These are phyloP conservation scores for Schizosaccharomyces cryophilus DNA, from an alignment of 805 yeast genomes.

Conservation along the genomic window DNA sequence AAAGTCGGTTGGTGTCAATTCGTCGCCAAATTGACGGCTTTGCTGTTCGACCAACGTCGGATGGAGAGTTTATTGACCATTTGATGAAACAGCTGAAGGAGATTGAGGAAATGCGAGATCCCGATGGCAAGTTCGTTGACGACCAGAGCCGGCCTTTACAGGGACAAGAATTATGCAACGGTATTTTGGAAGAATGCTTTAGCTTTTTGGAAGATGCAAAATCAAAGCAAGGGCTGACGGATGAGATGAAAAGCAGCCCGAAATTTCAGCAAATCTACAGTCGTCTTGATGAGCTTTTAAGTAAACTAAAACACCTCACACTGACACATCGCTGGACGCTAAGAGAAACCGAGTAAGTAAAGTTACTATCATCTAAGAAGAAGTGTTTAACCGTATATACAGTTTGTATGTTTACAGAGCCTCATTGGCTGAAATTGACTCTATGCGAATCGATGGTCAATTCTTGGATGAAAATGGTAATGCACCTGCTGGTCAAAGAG, in stretches of 20 bases:
- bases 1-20: slow-evolving; percentile 36
- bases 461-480: slow-evolving; percentile 17
- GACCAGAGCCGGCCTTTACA: slow-evolving; percentile 12
- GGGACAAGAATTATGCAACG: slow-evolving; percentile 14
- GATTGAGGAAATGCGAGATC: slow-evolving; percentile 27
- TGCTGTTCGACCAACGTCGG: slow-evolving; percentile 20
- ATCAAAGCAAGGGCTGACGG: slow-evolving; percentile 16
- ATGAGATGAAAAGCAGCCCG: slow-evolving; percentile 18
- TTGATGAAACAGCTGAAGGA: slow-evolving; percentile 19
- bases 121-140: slow-evolving; percentile 25
- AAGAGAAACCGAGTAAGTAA: slow-evolving; percentile 53
- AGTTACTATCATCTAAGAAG: background rate
- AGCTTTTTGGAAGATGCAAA: slow-evolving; percentile 44
- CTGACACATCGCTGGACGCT: slow-evolving; percentile 93
- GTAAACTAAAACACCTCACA: slow-evolving; percentile 54
- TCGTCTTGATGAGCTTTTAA: slow-evolving; percentile 37
- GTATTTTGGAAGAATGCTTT: slow-evolving; percentile 56
- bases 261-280: slow-evolving; percentile 33
- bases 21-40: slow-evolving; percentile 36
- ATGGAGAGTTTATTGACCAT: slow-evolving; percentile 14
- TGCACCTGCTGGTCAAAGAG: slow-evolving; percentile 26
- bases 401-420: slow-evolving; percentile 54
- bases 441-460: slow-evolving; percentile 36
- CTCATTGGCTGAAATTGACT: slow-evolving; percentile 48
- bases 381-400: background rate